Base-by-base conservation (phyloP, 345 rosid species). In the Citrus sp. region DNA sequence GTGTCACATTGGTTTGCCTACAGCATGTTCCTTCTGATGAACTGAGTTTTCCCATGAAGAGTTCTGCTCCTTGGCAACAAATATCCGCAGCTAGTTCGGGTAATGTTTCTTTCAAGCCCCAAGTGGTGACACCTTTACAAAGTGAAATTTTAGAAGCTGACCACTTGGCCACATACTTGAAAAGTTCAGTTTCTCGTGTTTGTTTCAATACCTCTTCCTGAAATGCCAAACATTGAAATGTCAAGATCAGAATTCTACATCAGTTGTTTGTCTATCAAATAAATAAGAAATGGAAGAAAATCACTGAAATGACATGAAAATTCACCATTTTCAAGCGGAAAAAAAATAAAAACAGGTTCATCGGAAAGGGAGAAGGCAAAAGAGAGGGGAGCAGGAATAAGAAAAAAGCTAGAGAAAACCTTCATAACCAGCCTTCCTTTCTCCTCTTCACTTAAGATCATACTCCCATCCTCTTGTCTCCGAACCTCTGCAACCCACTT, bases 1-100 rank as follows among this genome's bases (percentile, higher is more conserved):
- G 51, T 49, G 70, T 35, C 66, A 77, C 42, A 64, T 37, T 73
- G 51, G 80, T 78, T 66, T 54, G 76, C 72, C n/a, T 81, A 62
- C 82, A 81, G 59, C 76, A 62, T 1, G 37, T 27, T 40, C 66
- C 76, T 3, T 78, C 74, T 51, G 68, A 71, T 6, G 28, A 68
- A 38, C 42, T 14, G 25, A 38, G 40, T 9, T 75, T 78, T 72
- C 86, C 86, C 8, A 75, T 28, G 35, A 81, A 74, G 78, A 81
- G 73, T 72, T 72, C 76, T 16, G 84, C 82, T 54, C 78, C 84
- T 75, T 84, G 86, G 75, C 86, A 84, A 62, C 84, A 84, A 28
- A 81, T 70, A 35, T 84, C 67, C 4, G 80, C 72, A 34, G 80
- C 82, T 35, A 70, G 63, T 37, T 84, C 80, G n/a, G 82, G 72